phyloP scores from a whole-genome alignment of 805 yeast genomes.

The Kodamaea sagamina region DNA sequence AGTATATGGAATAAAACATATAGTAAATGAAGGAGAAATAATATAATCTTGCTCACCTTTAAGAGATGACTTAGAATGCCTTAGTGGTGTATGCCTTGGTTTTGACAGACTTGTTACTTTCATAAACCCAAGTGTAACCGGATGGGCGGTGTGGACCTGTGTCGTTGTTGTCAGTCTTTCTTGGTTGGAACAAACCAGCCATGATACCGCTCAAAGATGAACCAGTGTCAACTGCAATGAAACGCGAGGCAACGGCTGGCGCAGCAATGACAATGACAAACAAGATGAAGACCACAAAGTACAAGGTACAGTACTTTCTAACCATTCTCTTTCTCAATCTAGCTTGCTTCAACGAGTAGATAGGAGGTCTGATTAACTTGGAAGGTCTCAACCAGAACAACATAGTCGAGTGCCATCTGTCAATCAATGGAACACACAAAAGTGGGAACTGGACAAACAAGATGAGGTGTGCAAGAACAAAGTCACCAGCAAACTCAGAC shows the following conservation, averaged over 20 bases:
- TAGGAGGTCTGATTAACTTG: slow-evolving; percentile 96
- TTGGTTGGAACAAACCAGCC: slow-evolving; percentile 87
- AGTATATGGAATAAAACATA: slow-evolving; percentile 12
- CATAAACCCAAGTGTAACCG: slow-evolving; percentile 42
- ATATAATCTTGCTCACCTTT: slow-evolving; percentile 1
- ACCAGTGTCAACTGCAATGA: slow-evolving; percentile 44
- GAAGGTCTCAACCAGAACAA: slow-evolving; percentile 98
- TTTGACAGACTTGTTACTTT: slow-evolving; percentile 55
- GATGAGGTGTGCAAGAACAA: slow-evolving; percentile 85
- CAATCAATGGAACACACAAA: slow-evolving; percentile 80
- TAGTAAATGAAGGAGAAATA: slow-evolving; percentile 5
- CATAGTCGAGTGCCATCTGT: slow-evolving; percentile 98
- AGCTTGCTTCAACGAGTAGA: slow-evolving; percentile 94
- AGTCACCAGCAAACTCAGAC: slow-evolving; percentile 96
- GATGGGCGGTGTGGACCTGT: slow-evolving; percentile 58
- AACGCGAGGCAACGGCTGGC: slow-evolving; percentile 82
- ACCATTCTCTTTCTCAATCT: slow-evolving; percentile 97
- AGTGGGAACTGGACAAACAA: slow-evolving; percentile 89
- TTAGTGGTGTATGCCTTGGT: slow-evolving; percentile 59
- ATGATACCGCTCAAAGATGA: slow-evolving; percentile 41
- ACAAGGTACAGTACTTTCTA: slow-evolving; percentile 83
- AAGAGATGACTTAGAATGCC: slow-evolving; percentile 28
- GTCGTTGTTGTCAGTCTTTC: slow-evolving; percentile 77
- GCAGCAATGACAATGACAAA: slow-evolving; percentile 81
- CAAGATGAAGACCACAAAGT: slow-evolving; percentile 65